Percentiles rank a stretch among this genome's conserved stretches.
These are phyloP conservation scores for Chaetomium sp. DNA, from an alignment of 2,329 filamentous ascomycete genomes.

Conservation along the genomic window DNA sequence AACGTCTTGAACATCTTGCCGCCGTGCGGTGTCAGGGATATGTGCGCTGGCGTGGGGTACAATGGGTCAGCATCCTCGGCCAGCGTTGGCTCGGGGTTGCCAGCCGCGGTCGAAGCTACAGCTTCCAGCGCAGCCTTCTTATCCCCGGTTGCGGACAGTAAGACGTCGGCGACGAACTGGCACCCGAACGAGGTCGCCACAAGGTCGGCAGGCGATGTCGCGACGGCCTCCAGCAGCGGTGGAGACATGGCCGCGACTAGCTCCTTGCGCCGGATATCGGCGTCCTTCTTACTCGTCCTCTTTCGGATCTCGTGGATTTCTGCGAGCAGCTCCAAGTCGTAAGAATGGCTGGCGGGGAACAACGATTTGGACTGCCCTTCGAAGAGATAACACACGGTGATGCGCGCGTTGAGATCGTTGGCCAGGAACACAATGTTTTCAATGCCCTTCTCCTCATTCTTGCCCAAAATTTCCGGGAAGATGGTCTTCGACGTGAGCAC, in stretches of 20 bases:
- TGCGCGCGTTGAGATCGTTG: conserved; percentile 59
- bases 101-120: conserved; percentile 56
- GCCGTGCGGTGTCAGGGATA: conserved; percentile 55
- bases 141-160: conserved; percentile 70
- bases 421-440: conserved; percentile 59
- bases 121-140: conserved; percentile 69
- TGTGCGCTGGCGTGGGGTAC: conserved; percentile 40
- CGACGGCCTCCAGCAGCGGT: conserved; percentile 67
- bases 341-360: conserved; percentile 55
- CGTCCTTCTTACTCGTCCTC: conserved; percentile 88
- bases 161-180: conserved; percentile 76
- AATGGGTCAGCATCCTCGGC: conserved; percentile 33
- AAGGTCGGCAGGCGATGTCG: conserved; percentile 60
- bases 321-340: conserved; percentile 63
- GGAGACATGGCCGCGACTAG: conserved; percentile 68
- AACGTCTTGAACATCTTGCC: conserved; percentile 87
- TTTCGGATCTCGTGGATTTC: conserved; percentile 75
- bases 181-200: conserved; percentile 74
- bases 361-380: conserved; percentile 57
- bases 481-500: conserved; percentile 80
- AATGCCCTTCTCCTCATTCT: conserved; percentile 54
- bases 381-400: conserved; percentile 74
- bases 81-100: conserved; percentile 42
- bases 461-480: conserved; percentile 77
- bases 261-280: conserved; percentile 67